Conservation (phyloP, 1,284 basidiomycete genomes). For the Pseudozyma tsukubaensis region DNA sequence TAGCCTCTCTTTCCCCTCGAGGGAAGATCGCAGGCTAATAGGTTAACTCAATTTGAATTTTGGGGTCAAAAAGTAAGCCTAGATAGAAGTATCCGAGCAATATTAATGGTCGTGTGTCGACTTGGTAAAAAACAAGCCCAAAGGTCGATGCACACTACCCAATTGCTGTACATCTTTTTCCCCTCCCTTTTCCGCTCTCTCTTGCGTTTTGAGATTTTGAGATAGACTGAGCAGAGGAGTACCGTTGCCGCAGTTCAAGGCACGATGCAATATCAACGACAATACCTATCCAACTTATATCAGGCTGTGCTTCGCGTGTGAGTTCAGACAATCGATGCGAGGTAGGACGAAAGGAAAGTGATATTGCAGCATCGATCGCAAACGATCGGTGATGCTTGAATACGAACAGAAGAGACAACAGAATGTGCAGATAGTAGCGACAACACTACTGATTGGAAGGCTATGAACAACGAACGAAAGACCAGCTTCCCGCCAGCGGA, state of each 20-base stretch:
- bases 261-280: conserved; percentile 1
- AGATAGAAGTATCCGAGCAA: conserved; percentile 34
- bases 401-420: too few species aligned
- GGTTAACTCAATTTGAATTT: conserved; percentile 30
- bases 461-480: too few species aligned
- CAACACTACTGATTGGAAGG: too few species aligned
- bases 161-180: conserved; percentile 42
- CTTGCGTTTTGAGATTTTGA: not conserved
- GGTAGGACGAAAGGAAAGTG: not conserved
- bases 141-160: conserved; percentile 52
- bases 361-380: not conserved
- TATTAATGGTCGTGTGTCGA: conserved; percentile 52
- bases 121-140: conserved; percentile 24
- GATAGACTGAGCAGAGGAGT: too few species aligned
- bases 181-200: not conserved
- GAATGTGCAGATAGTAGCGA: too few species aligned
- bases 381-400: too few species aligned
- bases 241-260: too few species aligned
- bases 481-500: not conserved
- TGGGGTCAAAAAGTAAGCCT: conserved; percentile 58
- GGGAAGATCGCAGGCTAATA: conserved; percentile 42
- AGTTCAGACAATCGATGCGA: too few species aligned
- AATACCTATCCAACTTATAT: too few species aligned
- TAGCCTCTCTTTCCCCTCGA: conserved; percentile 30
- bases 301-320: too few species aligned